Conservation (phyloP, 345 rosid genomes). For the Melaleuca alternifolia region DNA sequence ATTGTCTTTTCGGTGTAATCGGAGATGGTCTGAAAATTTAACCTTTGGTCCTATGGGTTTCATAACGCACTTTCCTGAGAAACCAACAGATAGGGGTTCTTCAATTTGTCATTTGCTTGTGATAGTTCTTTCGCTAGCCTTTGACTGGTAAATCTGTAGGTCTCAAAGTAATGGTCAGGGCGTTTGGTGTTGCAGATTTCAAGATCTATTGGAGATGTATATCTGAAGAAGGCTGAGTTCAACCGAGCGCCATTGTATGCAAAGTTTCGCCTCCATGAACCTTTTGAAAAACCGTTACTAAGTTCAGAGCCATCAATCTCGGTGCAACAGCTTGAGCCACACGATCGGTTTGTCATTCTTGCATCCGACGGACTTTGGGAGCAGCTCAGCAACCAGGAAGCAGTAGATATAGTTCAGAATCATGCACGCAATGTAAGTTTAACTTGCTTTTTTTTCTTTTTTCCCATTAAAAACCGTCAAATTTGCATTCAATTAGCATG, state of each 20-base stretch:
- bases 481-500: background rate
- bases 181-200: constrained; percentile 18
- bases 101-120: background rate
- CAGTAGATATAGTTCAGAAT: constrained; percentile 35
- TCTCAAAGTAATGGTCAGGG: background rate
- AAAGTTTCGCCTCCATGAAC: constrained; percentile 28
- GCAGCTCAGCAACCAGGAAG: constrained; percentile 44
- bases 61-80: too few relatives aligned
- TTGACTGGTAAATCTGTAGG: background rate
- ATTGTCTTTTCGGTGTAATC: too few relatives aligned
- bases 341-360: constrained; percentile 34
- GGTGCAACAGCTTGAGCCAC: constrained; percentile 23
- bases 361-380: constrained; percentile 55
- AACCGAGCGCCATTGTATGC: constrained; percentile 30
- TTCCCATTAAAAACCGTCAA: background rate
- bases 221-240: constrained; percentile 38
- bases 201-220: constrained; percentile 39
- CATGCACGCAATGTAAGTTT: constrained; percentile 22
- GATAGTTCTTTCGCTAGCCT: background rate
- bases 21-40: too few relatives aligned
- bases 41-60: too few relatives aligned
- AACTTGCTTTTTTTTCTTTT: background rate
- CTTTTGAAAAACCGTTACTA: constrained; percentile 31
- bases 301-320: constrained; percentile 37
- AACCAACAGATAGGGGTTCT: background rate